A percentile compares a stretch with the other conserved stretches of the same genome.
phyloP scores from a whole-genome alignment of 2,329 filamentous ascomycete genomes.

The Scopulariopsis brevicaulis region DNA sequence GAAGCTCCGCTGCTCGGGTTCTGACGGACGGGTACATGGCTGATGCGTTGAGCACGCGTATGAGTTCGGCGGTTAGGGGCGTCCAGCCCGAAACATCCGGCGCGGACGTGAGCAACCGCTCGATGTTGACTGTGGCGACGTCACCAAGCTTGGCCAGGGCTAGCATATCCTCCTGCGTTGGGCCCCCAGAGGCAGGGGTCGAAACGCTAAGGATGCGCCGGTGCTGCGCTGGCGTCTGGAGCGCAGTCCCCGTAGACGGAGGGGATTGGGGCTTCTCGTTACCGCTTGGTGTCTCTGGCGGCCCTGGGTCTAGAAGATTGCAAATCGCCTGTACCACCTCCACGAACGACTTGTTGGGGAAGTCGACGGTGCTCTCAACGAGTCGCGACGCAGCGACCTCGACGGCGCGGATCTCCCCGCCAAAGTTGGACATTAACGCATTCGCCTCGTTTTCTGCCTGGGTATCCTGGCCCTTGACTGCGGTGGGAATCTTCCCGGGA shows the following conservation, averaged over 20 bases:
- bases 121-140: conserved; percentile 61
- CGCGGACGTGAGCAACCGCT: conserved; percentile 57
- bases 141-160: conserved; percentile 66
- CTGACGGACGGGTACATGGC: conserved; percentile 39
- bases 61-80: conserved; percentile 46
- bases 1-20: conserved; percentile 50
- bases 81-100: conserved; percentile 67
- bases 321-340: conserved; percentile 69
- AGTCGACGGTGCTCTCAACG: conserved; percentile 86
- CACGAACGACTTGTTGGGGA: conserved; percentile 71
- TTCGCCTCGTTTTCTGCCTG: conserved; percentile 38
- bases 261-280: conserved; percentile 2
- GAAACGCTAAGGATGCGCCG: conserved; percentile 36
- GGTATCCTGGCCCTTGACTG: conserved; percentile 31
- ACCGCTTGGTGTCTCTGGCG: conserved; percentile 10
- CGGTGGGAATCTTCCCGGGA: conserved; percentile 37
- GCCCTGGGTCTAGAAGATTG: conserved; percentile 43
- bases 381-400: conserved; percentile 77
- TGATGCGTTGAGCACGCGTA: conserved; percentile 34
- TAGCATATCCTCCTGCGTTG: conserved; percentile 52
- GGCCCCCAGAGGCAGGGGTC: conserved; percentile 28
- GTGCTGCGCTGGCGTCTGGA: conserved; percentile 26
- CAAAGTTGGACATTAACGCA: conserved; percentile 53
- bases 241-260: conserved; percentile 14
- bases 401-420: conserved; percentile 74